Evolutionary conservation across 208 protist species (phyloP), one percentile per base, ranked within the genome.

Genomic region (Vickermania spadyakhi): DNA sequence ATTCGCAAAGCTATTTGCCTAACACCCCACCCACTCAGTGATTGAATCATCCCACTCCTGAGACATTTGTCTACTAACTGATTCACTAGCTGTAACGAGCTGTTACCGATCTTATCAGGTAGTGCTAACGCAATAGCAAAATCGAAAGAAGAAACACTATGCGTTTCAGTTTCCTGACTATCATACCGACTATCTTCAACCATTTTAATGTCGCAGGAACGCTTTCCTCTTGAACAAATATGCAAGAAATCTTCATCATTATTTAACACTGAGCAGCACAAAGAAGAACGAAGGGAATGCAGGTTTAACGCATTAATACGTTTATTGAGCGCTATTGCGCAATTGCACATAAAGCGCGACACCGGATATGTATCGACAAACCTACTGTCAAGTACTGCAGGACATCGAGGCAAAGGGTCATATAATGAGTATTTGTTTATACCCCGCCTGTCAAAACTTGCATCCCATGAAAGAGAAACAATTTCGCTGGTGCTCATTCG

Each of bases 1-100:
- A 94, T 57, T 18, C 84, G 58, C 18, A 58, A 62, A 28, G 76
- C 84, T 5, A 91, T 66, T 5, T 70, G 75, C 41, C 69, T 73
- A n/a, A 91, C 63, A 26, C 87, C 87, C 81, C 81, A 91, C 0
- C 76, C 79, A 7, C 63, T 55, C 28, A 91, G 59, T 1, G 85
- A 72, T 0, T 52, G 53, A 58, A 53, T 56, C 45, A 68, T 54
- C 5, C 64, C 53, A 26, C 70, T 70, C 1, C 63, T 51, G 23
- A 85, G 61, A 55, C 81, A 89, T 18, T 70, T 61, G 56, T 89
- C 73, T 27, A 86, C 58, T 28, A 91, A 66, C 14, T 68, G 56
- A 69, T 90, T 76, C 7, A 94, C 64, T 3, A 86, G 52, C 14
- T 63, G 52, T 28, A 94, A 57, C 57, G 75, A 77, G 7, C 62